Conservation (phyloP, 2,329 filamentous ascomycete species). For the Colletotrichum lentis region DNA sequence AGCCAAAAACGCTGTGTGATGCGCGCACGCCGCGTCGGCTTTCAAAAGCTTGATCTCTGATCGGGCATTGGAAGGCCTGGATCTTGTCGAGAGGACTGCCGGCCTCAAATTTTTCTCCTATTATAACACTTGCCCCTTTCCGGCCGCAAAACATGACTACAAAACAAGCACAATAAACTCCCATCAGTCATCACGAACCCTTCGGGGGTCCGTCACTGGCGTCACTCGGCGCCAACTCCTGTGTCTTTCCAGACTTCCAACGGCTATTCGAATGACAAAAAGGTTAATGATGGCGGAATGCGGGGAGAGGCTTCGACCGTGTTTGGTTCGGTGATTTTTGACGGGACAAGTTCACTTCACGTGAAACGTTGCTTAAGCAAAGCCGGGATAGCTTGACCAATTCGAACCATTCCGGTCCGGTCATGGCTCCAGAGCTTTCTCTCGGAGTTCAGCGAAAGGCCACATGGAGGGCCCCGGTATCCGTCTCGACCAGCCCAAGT, state of each 20-base stretch:
- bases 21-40: slow-evolving; percentile 26
- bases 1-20: slow-evolving; percentile 15
- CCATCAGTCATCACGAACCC: background rate
- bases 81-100: background rate
- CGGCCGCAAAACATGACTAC: background rate
- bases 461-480: background rate
- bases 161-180: background rate
- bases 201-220: background rate
- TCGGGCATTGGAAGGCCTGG: background rate
- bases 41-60: slow-evolving; percentile 21
- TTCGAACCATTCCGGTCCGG: slow-evolving; percentile 9
- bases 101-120: background rate
- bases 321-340: slow-evolving; percentile 5
- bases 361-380: slow-evolving; percentile 27
- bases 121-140: background rate
- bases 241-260: background rate
- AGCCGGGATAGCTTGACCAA: slow-evolving; percentile 26
- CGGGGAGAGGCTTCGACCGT: slow-evolving; percentile 20
- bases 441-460: slow-evolving; percentile 1
- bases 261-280: slow-evolving; percentile 6
- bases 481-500: background rate
- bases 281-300: slow-evolving; percentile 4
- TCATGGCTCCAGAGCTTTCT: slow-evolving; percentile 18
- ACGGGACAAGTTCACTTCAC: slow-evolving; percentile 12
- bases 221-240: background rate